Base-by-base conservation (phyloP, 2,329 filamentous ascomycete genomes). In the Chrysosporium keratinophilum region DNA sequence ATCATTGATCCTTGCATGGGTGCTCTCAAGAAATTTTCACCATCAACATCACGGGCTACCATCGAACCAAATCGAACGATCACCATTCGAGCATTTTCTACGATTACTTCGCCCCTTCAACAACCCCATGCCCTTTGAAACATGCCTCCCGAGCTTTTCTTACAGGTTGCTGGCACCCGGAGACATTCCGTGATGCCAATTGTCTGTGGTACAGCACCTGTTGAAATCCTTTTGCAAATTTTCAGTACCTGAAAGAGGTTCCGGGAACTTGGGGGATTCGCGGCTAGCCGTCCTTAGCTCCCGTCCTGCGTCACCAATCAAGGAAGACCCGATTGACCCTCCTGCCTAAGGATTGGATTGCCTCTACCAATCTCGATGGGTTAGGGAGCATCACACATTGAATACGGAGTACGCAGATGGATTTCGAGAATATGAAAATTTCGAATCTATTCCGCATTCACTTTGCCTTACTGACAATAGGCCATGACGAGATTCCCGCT, bases 281-380 rank as follows among this genome's bases (percentile, higher is more conserved):
- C 49, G 39, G 40, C 49, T 51, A 51, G 49, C 17, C 17, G 39
- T 43, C 40, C 34, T 23, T 51, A 51, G 49, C 15, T 42, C 49
- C 49, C 49, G 49, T 51, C 49, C 43, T 51, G 49, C 43, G 49
- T 40, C 12, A 51, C 49, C 20, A 37, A 20, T 14, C 23, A 28
- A 28, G 23, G 23, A 28, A 7, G 7, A 28, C 34, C 43, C 12
- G 12, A 33, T n/a, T 17, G 5, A n/a, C 5, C 14, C 43, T 45
- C 42, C 23, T 12, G 12, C 4, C 17, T 14, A 41, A 19, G 7
- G 23, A 7, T 4, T 4, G 23, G 23, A 28, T 28, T 28, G 23
- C 23, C 7, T 28, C 23, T 7, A 28, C 23, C 23, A 28, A 3
- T 7, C 3, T 7, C 23, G 23, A 28, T 7, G 23, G 23, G 23